Evolutionary conservation across 768 basidiomycete species (phyloP), one percentile per base, ranked within the genome.

Genomic region (Strobilomyces dryophilus): DNA sequence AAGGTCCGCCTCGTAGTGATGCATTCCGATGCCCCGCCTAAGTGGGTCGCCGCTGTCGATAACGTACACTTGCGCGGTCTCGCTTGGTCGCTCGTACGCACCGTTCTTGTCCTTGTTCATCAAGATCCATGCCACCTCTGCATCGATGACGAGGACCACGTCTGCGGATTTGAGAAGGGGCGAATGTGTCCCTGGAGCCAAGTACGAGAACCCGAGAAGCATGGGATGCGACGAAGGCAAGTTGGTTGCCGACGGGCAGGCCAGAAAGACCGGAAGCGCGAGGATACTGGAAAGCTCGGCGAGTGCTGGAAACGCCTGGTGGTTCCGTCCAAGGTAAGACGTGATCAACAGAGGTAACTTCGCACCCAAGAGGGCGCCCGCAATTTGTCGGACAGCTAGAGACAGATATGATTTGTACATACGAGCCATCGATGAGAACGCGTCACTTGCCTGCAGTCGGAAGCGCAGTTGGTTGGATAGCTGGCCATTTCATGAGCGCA

Each of bases 91-190:
- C 36, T 66, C 65, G 42, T 53, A 45, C 29, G 29, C 46, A 5
- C 67, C 66, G 4, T 65, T 65, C 49, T 63, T 66, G 51, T 64
- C 70, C 32, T 76, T 75, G 49, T 77, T 73, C 42, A 62, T 70
- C 1, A 80, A 76, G 26, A 85, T 80, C 83, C 85, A 89, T 0
- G 86, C 83, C 0, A 86, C 69, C 54, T 85, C 84, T 8, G 73
- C 74, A 52, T 89, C 86, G n/a, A 89, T 54, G 17, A 87, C 69
- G 10, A 89, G 67, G 17, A 89, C 74, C 4, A 81, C 76, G 56
- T 89, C 87, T 0, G 84, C 84, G 21, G 68, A 66, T 31, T 71
- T 69, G 18, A 88, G 74, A 46, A 76, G 72, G 2, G 66, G 62
- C 26, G 78, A 76, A 43, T 81, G 79, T 0, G 73, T 72, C 24